These are phyloP conservation scores for Sordariomycetes sp. DNA, from an alignment of 2,329 filamentous ascomycete genomes.

Conservation along the genomic window DNA sequence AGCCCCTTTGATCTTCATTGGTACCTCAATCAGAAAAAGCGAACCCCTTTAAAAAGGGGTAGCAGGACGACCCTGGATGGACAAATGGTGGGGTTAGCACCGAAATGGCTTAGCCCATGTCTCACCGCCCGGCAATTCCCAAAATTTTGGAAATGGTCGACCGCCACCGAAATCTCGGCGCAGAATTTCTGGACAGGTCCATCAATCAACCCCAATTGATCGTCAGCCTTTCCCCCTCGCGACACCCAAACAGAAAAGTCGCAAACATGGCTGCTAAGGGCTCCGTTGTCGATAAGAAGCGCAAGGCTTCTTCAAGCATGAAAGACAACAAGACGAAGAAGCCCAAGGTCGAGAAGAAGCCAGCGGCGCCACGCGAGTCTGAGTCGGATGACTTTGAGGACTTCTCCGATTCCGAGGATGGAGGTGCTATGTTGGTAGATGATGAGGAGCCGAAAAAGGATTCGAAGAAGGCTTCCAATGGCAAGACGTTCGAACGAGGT, in stretches of 20 bases:
- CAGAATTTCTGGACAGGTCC: conserved; percentile 5
- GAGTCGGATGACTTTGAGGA: conserved; percentile 32
- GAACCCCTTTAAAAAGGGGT: too few relatives aligned
- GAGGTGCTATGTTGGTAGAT: conserved; percentile 40
- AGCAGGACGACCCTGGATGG: too few relatives aligned
- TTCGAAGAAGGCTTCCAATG: conserved; percentile 19
- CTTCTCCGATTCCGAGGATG: conserved; percentile 43
- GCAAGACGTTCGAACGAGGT: conserved; percentile 33
- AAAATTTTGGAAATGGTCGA: conserved; percentile 11
- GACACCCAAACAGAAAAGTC: background rate
- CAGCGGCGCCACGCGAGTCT: conserved; percentile 27
- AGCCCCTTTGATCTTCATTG: too few relatives aligned
- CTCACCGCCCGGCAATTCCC: conserved; percentile 26
- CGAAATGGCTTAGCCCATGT: conserved; percentile 9
- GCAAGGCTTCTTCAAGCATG: conserved; percentile 38
- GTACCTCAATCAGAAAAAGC: too few relatives aligned
- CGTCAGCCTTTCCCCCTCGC: background rate
- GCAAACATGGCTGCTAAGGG: conserved; percentile 38
- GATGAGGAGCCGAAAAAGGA: conserved; percentile 27
- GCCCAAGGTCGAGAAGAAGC: conserved; percentile 19
- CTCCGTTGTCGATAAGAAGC: conserved; percentile 40
- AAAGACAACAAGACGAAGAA: conserved; percentile 32
- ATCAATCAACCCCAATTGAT: background rate
- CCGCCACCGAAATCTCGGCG: background rate
- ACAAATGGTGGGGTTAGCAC: conserved; percentile 8